These are phyloP conservation scores for Cercospora sesami DNA, from an alignment of 2,329 filamentous ascomycete genomes.

Conservation along the genomic window DNA sequence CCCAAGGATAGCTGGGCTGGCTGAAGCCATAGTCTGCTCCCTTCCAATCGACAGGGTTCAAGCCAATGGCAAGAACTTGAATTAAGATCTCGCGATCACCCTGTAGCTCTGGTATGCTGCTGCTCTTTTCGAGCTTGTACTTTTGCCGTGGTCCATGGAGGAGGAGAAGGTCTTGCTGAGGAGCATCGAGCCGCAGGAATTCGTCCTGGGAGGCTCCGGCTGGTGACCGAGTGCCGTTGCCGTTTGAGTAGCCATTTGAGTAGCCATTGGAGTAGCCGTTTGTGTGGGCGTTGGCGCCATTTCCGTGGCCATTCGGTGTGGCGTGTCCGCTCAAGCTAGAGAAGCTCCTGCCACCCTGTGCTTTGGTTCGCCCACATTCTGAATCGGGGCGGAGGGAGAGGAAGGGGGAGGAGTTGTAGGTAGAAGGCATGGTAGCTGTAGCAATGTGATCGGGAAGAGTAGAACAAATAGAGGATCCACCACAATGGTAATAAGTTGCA, in stretches of 20 bases:
- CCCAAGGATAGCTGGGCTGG: slow-evolving; percentile 66
- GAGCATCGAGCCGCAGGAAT: slow-evolving; percentile 36
- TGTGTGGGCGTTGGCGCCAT: slow-evolving; percentile 6
- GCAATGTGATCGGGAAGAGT: neutral
- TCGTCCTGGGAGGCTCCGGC: slow-evolving; percentile 27
- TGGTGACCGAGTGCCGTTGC: slow-evolving; percentile 21
- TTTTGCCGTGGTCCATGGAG: slow-evolving; percentile 40
- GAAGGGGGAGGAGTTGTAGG: slow-evolving; percentile 30
- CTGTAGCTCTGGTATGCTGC: slow-evolving; percentile 36
- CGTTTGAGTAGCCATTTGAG: slow-evolving; percentile 17
- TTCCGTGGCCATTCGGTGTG: slow-evolving; percentile 23
- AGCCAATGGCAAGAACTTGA: slow-evolving; percentile 63
- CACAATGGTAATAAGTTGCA: slow-evolving; percentile 10
- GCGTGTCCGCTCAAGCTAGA: slow-evolving; percentile 24
- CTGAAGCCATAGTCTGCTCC: slow-evolving; percentile 68
- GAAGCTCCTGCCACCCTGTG: slow-evolving; percentile 24
- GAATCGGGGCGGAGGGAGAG: slow-evolving; percentile 32
- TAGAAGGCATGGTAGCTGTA: slow-evolving; percentile 29
- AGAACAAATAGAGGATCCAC: neutral
- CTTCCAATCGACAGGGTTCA: slow-evolving; percentile 79
- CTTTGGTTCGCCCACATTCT: slow-evolving; percentile 30
- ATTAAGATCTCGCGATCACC: slow-evolving; percentile 60
- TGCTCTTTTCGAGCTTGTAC: slow-evolving; percentile 37
- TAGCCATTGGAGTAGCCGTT: slow-evolving; percentile 9
- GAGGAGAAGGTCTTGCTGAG: slow-evolving; percentile 40